Percentiles rank a stretch among this genome's conserved stretches.
phyloP scores from a whole-genome alignment of 345 rosid species.

The Eucalyptus polyanthemos region DNA sequence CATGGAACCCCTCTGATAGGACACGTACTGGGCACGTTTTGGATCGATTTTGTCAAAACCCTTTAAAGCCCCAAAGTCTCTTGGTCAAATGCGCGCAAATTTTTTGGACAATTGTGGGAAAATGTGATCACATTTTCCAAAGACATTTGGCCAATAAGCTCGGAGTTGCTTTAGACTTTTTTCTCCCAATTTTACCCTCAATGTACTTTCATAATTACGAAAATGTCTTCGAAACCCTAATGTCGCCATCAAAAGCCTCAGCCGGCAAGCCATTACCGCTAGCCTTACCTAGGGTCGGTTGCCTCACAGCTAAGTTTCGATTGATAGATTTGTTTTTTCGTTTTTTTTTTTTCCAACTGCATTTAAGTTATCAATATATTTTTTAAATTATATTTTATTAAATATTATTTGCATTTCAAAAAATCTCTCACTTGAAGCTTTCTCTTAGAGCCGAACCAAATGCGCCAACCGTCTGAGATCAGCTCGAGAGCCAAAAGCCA shows the following conservation, averaged over 20 bases:
- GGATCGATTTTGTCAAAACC: background rate
- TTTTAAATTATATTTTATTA: too few species aligned
- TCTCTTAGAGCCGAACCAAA: background rate
- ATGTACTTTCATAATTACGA: too few species aligned
- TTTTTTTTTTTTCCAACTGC: accelerated
- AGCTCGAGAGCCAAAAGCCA: background rate
- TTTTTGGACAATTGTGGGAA: too few species aligned
- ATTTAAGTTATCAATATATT: too few species aligned
- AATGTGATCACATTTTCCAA: too few species aligned
- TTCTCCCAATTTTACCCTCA: background rate
- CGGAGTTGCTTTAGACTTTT: background rate
- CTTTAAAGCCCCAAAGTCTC: too few species aligned
- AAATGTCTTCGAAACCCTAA: background rate
- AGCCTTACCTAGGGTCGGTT: background rate
- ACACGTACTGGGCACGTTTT: background rate
- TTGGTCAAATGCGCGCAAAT: too few species aligned
- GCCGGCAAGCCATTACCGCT: background rate
- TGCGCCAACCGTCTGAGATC: too few species aligned
- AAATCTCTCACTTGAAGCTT: accelerated
- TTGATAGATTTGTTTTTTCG: background rate
- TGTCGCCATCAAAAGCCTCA: background rate
- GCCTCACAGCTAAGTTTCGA: too few species aligned
- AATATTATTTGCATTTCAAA: accelerated
- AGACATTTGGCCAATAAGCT: too few species aligned
- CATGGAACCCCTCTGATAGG: background rate